Percentiles rank a stretch among this genome's conserved stretches.
phyloP scores from a whole-genome alignment of 2,329 filamentous ascomycete genomes.

The Endothia cerciana region DNA sequence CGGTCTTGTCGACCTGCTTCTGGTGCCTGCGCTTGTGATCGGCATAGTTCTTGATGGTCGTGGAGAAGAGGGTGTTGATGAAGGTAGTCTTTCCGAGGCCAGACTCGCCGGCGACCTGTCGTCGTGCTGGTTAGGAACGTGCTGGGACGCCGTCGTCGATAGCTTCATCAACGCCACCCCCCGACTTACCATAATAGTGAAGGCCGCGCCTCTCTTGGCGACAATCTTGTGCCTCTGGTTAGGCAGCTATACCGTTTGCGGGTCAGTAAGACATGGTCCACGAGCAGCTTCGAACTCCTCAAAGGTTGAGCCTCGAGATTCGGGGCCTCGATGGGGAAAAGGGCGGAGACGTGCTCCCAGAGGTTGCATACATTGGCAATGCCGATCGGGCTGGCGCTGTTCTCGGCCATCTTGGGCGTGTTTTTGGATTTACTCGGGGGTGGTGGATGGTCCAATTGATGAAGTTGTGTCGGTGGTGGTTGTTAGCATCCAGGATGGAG shows the following conservation, averaged over 20 bases:
- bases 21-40: slow-evolving; percentile 99
- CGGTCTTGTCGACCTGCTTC: slow-evolving; percentile 99
- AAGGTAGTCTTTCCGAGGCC: slow-evolving; percentile 99
- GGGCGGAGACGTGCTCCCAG: slow-evolving; percentile 4
- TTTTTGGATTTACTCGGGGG: slow-evolving; percentile 1
- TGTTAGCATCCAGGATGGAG: slow-evolving; percentile 3
- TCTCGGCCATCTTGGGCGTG: slow-evolving; percentile 28
- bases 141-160: not conserved
- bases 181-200: slow-evolving; percentile 91
- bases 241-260: slow-evolving; percentile 48
- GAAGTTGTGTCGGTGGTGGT: slow-evolving; percentile 23
- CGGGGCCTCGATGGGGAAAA: not conserved
- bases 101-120: slow-evolving; percentile 94
- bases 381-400: slow-evolving; percentile 68
- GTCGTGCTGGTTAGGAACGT: slow-evolving; percentile 7
- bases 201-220: slow-evolving; percentile 87
- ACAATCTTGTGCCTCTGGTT: slow-evolving; percentile 79
- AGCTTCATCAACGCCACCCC: not conserved
- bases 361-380: slow-evolving; percentile 52
- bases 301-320: slow-evolving; percentile 5
- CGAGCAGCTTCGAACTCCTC: not conserved
- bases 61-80: slow-evolving; percentile 99
- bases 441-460: slow-evolving; percentile 5
- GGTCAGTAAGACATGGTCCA: not conserved
- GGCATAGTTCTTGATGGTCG: slow-evolving; percentile 99